These are phyloP conservation scores for Piloderma croceum DNA, from an alignment of 768 basidiomycete species.

Conservation along the genomic window DNA sequence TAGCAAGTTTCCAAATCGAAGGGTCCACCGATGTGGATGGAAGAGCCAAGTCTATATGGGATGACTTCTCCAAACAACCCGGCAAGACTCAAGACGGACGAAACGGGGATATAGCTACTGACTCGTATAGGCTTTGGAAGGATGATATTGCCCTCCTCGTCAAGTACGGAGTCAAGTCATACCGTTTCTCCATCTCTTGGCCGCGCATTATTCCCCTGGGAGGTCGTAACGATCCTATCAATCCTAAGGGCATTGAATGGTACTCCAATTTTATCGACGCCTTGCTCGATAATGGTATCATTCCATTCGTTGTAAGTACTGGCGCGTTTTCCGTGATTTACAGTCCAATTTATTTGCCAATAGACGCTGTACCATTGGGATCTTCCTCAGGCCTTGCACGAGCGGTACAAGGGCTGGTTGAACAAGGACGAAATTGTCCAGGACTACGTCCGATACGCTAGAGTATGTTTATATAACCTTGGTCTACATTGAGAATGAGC, in stretches of 20 bases:
- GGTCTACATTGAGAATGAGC: not conserved
- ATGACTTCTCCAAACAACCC: slow-evolving; percentile 58
- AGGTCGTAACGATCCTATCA: slow-evolving; percentile 67
- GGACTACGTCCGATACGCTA: slow-evolving; percentile 60
- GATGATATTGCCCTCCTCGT: slow-evolving; percentile 61
- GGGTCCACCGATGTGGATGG: slow-evolving; percentile 56
- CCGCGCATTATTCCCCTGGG: slow-evolving; percentile 69
- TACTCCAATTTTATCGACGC: slow-evolving; percentile 70
- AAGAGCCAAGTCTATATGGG: slow-evolving; percentile 70
- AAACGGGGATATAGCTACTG: slow-evolving; percentile 65
- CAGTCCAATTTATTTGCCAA: slow-evolving; percentile 3
- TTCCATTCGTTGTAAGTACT: slow-evolving; percentile 56
- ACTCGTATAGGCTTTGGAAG: slow-evolving; percentile 64
- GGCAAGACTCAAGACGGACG: slow-evolving; percentile 67
- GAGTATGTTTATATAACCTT: slow-evolving; percentile 30
- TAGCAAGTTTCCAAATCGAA: slow-evolving; percentile 72
- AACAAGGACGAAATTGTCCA: slow-evolving; percentile 64
- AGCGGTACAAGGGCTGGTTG: slow-evolving; percentile 72
- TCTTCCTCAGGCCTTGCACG: slow-evolving; percentile 66
- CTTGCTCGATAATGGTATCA: slow-evolving; percentile 56
- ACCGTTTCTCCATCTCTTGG: slow-evolving; percentile 77
- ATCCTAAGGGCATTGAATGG: slow-evolving; percentile 60
- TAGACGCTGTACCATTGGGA: slow-evolving; percentile 81
- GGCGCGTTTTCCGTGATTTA: not conserved
- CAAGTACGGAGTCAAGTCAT: slow-evolving; percentile 61